Evolutionary conservation across 164 flowering plant species (phyloP), one percentile per base, ranked within the genome.

Genomic region (Umbellularia californica): DNA sequence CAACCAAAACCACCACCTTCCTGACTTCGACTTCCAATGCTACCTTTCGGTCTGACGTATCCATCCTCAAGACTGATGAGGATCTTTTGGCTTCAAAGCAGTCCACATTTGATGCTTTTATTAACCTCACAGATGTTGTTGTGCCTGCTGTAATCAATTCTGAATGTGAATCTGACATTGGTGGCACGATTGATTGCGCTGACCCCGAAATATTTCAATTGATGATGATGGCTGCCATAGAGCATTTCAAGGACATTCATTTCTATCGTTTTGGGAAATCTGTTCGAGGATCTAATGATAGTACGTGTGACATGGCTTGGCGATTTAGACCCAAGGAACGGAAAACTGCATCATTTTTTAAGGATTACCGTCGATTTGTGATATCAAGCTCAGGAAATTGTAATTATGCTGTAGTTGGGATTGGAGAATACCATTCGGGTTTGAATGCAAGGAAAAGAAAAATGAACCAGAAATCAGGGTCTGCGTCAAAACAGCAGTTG

Each of bases 301-400:
- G 68, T 72, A 83, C 88, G 5, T 94, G 98, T 76, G 97, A 94
- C 76, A 90, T 95, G 98, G 97, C 98, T 3, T 95, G 98, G 97
- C 79, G 97, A 72, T 95, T 86, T 79, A 84, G 94, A 82, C 97
- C 98, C 10, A 92, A 89, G 82, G 97, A 95, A 65, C 94, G 97
- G 47, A 91, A 93, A 82, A 72, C 90, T 14, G 97, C 93, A 10
- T 81, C 88, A 0, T 88, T 95, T 81, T 87, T 89, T 73, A 93
- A 91, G 83, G 98, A 95, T 80, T 93, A 95, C 62, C 81, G 97
- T 50, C 85, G 90, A 78, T 95, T 95, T 82, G 86, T 76, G 72
- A 81, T 95, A 58, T 35, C 82, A 4, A 84, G 89, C 82, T 85
- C 87, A 2, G 89, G 74, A 50, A 88, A 86, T 70, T 95, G 98